Evolutionary conservation across 192 early-diverging fungal species (phyloP).

Genomic region (Tieghemiomyces parasiticus): DNA sequence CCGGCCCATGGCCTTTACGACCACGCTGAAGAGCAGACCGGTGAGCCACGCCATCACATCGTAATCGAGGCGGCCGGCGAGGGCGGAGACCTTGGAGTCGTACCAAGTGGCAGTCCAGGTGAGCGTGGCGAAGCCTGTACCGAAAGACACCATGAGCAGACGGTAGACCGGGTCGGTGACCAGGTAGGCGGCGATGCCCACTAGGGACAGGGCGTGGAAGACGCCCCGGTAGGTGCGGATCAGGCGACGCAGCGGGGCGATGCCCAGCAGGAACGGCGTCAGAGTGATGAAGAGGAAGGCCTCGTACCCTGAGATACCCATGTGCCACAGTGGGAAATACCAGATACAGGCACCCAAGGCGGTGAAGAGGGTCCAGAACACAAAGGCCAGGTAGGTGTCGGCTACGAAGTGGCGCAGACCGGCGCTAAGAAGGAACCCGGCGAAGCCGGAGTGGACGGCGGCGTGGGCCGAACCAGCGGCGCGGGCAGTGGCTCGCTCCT

Average conservation of each 20-base stretch:
- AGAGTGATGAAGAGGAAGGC: slow-evolving; percentile 47
- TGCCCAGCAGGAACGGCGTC: slow-evolving; percentile 39
- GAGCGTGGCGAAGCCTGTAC: slow-evolving; percentile 37
- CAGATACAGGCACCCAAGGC: slow-evolving; percentile 50
- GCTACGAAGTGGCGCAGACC: slow-evolving; percentile 33
- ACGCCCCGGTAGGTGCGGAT: slow-evolving; percentile 36
- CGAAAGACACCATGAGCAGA: slow-evolving; percentile 37
- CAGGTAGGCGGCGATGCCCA: slow-evolving; percentile 45
- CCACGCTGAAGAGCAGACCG: slow-evolving; percentile 48
- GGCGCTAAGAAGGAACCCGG: slow-evolving; percentile 23
- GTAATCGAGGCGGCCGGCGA: slow-evolving; percentile 40
- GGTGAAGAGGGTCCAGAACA: slow-evolving; percentile 73
- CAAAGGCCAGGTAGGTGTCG: slow-evolving; percentile 56
- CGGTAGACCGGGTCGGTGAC: slow-evolving; percentile 37
- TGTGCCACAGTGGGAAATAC: slow-evolving; percentile 78
- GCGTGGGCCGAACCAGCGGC: slow-evolving; percentile 13
- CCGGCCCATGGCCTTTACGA: slow-evolving; percentile 58
- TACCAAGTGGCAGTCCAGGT: slow-evolving; percentile 42
- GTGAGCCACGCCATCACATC: slow-evolving; percentile 46
- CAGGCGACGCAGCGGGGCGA: slow-evolving; percentile 31
- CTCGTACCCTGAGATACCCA: slow-evolving; percentile 73
- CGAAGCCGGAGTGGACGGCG: slow-evolving; percentile 15
- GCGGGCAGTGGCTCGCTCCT: slow-evolving; percentile 8
- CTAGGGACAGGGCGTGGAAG: slow-evolving; percentile 38
- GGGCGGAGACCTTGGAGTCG: slow-evolving; percentile 27